phyloP scores from a whole-genome alignment of 495 filamentous ascomycete genomes.

The Letharia lupina region DNA sequence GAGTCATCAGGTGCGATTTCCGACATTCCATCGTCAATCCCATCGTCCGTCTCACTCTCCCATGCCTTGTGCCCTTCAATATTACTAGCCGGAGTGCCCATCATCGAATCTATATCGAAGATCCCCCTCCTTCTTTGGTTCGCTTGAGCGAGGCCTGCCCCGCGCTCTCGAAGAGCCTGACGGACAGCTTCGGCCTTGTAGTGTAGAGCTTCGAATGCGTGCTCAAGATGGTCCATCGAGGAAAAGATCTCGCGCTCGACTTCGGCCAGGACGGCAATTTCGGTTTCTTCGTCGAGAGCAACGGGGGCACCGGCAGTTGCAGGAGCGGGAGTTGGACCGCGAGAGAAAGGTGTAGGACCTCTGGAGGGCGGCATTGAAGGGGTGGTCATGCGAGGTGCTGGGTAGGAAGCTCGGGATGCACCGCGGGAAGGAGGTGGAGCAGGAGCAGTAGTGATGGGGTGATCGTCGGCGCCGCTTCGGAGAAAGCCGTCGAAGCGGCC shows the following conservation, averaged over 20 bases:
- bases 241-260: slow-evolving; percentile 88
- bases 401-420: slow-evolving; percentile 38
- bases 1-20: slow-evolving; percentile 48
- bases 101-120: slow-evolving; percentile 38
- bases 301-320: slow-evolving; percentile 57
- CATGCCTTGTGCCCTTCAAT: slow-evolving; percentile 27
- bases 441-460: slow-evolving; percentile 30
- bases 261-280: slow-evolving; percentile 81
- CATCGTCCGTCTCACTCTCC: slow-evolving; percentile 54
- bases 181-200: slow-evolving; percentile 75
- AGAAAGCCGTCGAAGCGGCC: slow-evolving; percentile 97
- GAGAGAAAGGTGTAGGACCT: slow-evolving; percentile 39
- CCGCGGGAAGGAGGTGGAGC: slow-evolving; percentile 33
- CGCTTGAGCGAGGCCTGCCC: slow-evolving; percentile 68
- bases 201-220: slow-evolving; percentile 90
- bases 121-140: slow-evolving; percentile 60
- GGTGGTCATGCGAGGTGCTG: slow-evolving; percentile 31
- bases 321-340: slow-evolving; percentile 30
- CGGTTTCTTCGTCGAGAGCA: slow-evolving; percentile 86
- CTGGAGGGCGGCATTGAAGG: slow-evolving; percentile 23
- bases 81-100: slow-evolving; percentile 49
- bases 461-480: slow-evolving; percentile 79
- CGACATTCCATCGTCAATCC: slow-evolving; percentile 36
- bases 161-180: slow-evolving; percentile 65
- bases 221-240: slow-evolving; percentile 89